phyloP scores from a whole-genome alignment of 2,329 filamentous ascomycete species.

The Mariannaea elegans region DNA sequence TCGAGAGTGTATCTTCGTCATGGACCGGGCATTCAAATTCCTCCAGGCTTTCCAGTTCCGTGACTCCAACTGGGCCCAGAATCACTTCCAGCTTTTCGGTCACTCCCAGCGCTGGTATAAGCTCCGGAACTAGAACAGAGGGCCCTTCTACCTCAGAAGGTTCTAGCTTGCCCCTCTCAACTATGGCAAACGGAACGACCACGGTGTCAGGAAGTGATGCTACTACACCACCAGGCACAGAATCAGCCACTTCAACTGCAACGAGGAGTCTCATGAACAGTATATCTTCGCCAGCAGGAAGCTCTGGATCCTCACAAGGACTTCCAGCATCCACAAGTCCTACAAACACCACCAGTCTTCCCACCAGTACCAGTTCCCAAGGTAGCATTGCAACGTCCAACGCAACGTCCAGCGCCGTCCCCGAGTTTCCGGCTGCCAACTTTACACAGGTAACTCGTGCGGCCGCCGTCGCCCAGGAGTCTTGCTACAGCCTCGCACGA shows the following conservation, averaged over 20 bases:
- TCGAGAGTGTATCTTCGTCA: background rate
- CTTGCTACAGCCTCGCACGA: conserved; percentile 44
- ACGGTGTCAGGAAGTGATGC: background rate
- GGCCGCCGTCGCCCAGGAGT: conserved; percentile 37
- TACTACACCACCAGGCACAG: background rate
- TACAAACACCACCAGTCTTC: background rate
- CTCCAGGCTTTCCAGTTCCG: background rate
- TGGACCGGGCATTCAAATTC: background rate
- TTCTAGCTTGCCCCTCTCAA: background rate
- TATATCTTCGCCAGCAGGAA: background rate
- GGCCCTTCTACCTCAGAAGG: background rate
- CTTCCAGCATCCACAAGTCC: background rate
- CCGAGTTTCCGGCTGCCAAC: conserved; percentile 41
- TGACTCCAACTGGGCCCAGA: background rate
- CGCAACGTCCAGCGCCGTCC: conserved; percentile 16
- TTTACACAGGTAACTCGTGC: conserved; percentile 46
- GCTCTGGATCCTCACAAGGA: background rate
- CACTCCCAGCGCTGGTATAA: background rate
- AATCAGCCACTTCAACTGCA: background rate
- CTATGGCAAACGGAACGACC: background rate
- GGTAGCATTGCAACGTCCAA: no score
- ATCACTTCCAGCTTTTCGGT: background rate
- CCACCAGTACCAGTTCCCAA: conserved; percentile 21
- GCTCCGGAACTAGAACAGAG: background rate
- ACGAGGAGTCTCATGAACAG: background rate